Evolutionary conservation across 306 rosid genomes (phyloP), one percentile per base, ranked within the genome.

Genomic region (Potentilla sterilis): DNA sequence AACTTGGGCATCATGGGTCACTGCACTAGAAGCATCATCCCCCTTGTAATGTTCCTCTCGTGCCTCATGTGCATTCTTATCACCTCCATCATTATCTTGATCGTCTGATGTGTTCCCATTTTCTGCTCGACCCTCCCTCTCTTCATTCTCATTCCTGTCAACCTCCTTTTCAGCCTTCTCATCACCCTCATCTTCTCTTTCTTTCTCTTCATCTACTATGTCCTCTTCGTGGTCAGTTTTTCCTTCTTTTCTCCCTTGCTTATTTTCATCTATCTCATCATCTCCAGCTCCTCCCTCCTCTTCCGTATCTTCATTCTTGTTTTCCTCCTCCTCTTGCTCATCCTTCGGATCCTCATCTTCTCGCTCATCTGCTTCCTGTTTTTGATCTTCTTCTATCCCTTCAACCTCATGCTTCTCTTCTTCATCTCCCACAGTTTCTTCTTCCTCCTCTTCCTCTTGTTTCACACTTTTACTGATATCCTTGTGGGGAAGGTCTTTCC

Each of bases 21-120:
- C 98, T 75, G 96, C 98, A 84, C 97, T 94, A 76, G 98, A 94
- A 35, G 97, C 98, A 83, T 94, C 98, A 69, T 94, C 98, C 0
- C 88, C 96, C 81, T 82, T 94, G 83, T 94, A 94, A 78, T 90
- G 58, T 78, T 91, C 95, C 91, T 94, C 98, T 28, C 98, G 83
- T 43, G 98, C 97, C 79, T 88, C 97, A 58, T 85, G 98, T 77
- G 83, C 81, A 75, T 73, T 78, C 54, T 22, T 70, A 46, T 76
- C 66, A 14, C 77, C 66, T 15, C 52, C 62, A 4, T 78, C 80
- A 16, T 58, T 73, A 67, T 76, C 85, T 74, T 81, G 84, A 62
- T 86, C 71, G 42, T 83, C 89, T 0, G 67, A 44, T 66, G 77
- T 75, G 72, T 75, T 75, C 42, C 83, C 85, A 68, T 80, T 78